Evolutionary conservation across 331 rosid species (phyloP).

Genomic region (Erythrophleum ivorense): DNA sequence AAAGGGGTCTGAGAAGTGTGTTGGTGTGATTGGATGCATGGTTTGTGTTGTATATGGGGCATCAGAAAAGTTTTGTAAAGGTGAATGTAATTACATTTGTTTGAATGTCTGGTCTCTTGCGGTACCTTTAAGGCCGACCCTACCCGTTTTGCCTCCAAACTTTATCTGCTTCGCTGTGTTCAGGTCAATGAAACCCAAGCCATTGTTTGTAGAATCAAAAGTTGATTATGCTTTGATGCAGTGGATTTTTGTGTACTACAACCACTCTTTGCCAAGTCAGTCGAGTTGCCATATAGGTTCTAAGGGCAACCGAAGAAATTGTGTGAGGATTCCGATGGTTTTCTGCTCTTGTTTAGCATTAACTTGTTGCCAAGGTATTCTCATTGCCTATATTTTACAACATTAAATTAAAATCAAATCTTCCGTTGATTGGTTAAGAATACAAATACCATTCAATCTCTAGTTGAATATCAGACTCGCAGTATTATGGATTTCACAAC

Average conservation of each 20-base stretch:
- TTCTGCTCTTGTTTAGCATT: not conserved
- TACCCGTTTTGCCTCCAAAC: slow-evolving; percentile 39
- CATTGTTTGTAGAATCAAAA: slow-evolving; percentile 43
- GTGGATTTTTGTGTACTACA: slow-evolving; percentile 8
- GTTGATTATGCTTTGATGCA: slow-evolving; percentile 26
- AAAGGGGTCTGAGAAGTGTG: slow-evolving; percentile 41
- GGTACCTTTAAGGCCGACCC: slow-evolving; percentile 48
- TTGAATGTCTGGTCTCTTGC: slow-evolving; percentile 61
- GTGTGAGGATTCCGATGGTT: not conserved
- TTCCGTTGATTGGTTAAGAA: not conserved
- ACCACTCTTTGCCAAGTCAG: not conserved
- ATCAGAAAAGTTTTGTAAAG: slow-evolving; percentile 54
- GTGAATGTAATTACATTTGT: slow-evolving; percentile 62
- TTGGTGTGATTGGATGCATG: slow-evolving; percentile 62
- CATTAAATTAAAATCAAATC: not conserved
- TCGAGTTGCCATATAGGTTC: not conserved
- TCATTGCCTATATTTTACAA: not conserved
- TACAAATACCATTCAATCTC: not conserved
- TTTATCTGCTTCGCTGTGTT: slow-evolving; percentile 44
- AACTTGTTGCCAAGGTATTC: not conserved
- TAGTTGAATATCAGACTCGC: not conserved
- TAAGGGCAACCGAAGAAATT: not conserved
- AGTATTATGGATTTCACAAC: not conserved
- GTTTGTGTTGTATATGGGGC: slow-evolving; percentile 60
- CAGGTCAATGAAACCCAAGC: slow-evolving; percentile 38